These are phyloP conservation scores for Apiospora arundinis DNA, from an alignment of 2,329 filamentous ascomycete species.

Conservation along the genomic window DNA sequence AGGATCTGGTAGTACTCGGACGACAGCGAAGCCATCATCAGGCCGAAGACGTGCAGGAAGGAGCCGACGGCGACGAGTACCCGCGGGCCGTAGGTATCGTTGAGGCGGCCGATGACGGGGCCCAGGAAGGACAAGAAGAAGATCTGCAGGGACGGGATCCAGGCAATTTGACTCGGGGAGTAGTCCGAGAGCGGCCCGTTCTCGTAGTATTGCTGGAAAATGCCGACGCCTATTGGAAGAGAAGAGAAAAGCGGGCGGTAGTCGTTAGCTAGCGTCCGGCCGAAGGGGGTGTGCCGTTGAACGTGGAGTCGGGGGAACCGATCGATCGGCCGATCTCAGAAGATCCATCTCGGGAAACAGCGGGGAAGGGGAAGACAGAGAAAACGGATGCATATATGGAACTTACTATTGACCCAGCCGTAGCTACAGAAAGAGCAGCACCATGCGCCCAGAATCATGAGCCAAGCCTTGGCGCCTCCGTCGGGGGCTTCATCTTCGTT, in stretches of 20 bases:
- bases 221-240: slow-evolving; percentile 44
- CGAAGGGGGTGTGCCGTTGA: neutral
- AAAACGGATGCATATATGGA: slow-evolving; percentile 32
- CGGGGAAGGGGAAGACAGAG: slow-evolving; percentile 38
- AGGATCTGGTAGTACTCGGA: slow-evolving; percentile 52
- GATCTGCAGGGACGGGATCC: slow-evolving; percentile 64
- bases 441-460: slow-evolving; percentile 34
- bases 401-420: slow-evolving; percentile 52
- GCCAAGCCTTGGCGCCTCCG: slow-evolving; percentile 34
- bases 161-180: slow-evolving; percentile 59
- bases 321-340: neutral
- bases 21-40: slow-evolving; percentile 68
- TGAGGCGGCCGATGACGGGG: slow-evolving; percentile 61
- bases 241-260: slow-evolving; percentile 30
- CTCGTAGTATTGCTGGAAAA: slow-evolving; percentile 67
- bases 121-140: slow-evolving; percentile 45
- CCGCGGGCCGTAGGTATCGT: slow-evolving; percentile 69
- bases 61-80: slow-evolving; percentile 61
- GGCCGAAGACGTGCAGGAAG: slow-evolving; percentile 64
- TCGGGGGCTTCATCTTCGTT: slow-evolving; percentile 25
- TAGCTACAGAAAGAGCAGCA: slow-evolving; percentile 52
- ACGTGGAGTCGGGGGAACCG: neutral
- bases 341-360: neutral
- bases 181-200: slow-evolving; percentile 53
- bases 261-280: neutral